These are phyloP conservation scores for Ephemerocybe angulata DNA, from an alignment of 768 basidiomycete species.

Conservation along the genomic window DNA sequence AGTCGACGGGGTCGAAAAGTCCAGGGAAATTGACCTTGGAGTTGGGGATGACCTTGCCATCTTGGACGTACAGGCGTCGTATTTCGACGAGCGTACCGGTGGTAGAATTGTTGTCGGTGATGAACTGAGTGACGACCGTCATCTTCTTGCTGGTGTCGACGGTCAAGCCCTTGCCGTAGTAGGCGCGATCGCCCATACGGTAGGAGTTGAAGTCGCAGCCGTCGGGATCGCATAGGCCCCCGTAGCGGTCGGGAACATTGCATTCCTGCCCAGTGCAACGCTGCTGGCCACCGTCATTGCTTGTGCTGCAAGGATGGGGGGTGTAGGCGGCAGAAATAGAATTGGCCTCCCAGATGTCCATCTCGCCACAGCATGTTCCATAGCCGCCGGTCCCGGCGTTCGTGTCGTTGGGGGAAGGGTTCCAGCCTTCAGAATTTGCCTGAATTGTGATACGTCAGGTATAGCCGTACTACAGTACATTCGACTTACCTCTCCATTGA, in stretches of 20 bases:
- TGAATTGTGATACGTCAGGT: neutral
- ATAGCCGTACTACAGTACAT: neutral
- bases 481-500: slow-evolving; percentile 16
- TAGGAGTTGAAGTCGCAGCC: slow-evolving; percentile 22
- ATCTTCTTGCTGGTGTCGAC: slow-evolving; percentile 22
- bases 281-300: slow-evolving; percentile 10
- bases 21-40: slow-evolving; percentile 14
- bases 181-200: slow-evolving; percentile 19
- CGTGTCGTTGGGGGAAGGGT: slow-evolving; percentile 13
- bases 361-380: slow-evolving; percentile 22
- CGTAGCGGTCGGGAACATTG: slow-evolving; percentile 12
- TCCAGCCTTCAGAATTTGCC: slow-evolving; percentile 19
- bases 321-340: slow-evolving; percentile 20
- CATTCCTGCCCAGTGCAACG: slow-evolving; percentile 18
- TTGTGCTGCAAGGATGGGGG: slow-evolving; percentile 18
- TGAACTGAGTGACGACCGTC: slow-evolving; percentile 22
- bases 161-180: slow-evolving; percentile 19
- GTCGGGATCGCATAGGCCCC: slow-evolving; percentile 18
- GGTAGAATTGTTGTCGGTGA: slow-evolving; percentile 19
- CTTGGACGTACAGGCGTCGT: slow-evolving; percentile 19
- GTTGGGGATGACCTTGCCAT: slow-evolving; percentile 20
- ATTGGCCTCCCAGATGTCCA: slow-evolving; percentile 25
- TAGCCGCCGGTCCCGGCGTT: slow-evolving; percentile 18
- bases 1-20: slow-evolving; percentile 12
- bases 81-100: slow-evolving; percentile 19